Base-by-base conservation (phyloP, 2,329 filamentous ascomycete species). In the Exophiala bonariae region DNA sequence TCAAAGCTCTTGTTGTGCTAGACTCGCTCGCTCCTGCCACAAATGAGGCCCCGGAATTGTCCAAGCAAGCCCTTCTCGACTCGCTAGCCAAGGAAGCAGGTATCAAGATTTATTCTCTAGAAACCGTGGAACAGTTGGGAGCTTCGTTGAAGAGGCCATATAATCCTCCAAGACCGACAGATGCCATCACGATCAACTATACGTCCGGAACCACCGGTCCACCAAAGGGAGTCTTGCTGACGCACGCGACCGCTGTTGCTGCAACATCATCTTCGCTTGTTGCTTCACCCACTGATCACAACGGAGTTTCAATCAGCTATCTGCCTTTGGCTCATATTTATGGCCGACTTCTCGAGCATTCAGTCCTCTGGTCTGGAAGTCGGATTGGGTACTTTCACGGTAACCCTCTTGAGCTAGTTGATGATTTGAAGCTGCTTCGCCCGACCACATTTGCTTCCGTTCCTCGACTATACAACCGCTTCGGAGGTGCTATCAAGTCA, bases 301-400 rank as follows among this genome's bases (percentile, higher is more conserved):
- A 81, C 46, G 87, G 93, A 57, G 72, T 84, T 3, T 76, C 85
- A 57, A 80, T 89, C 48, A 97, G 92, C 1, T 99, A 97, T 69
- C 79, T 99, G 41, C 93, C 93, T 0, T 74, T 96, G 31, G 93
- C 93, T 8, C 93, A 99, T 66, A 97, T 99, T 61, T 96, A 89
- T 67, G 87, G 91, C 56, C 86, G 93, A 45, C 77, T 96, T 57
- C 76, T 84, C 32, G 93, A 99, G 65, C 87, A 95, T 65, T 75
- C 77, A 3, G 80, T 82, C 11, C 74, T 96, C 13, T 81, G 86
- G 61, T 77, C 81, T 42, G 91, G 89, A 44, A 81, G 81, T 26
- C 74, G 81, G 7, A 83, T 96, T 59, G 93, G 92, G 10, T 99
- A 92, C 69, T 99, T 96, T 79, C 89, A 93, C 59, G 93, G 93